Conservation (phyloP, 106 monocot species). For the Triglochin maritima region DNA sequence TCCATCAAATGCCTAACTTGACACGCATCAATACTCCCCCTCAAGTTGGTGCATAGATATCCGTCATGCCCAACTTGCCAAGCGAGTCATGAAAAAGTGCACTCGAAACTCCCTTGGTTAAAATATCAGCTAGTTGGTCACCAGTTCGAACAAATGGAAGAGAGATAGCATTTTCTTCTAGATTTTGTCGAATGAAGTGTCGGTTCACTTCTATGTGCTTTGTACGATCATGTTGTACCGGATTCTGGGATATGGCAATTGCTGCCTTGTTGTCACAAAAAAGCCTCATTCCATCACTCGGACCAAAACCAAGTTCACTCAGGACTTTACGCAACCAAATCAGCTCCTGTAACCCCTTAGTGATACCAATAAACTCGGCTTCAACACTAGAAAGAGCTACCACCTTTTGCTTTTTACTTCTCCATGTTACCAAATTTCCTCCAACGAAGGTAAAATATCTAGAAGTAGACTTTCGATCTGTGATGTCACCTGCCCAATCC, state of each 20-base stretch:
- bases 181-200: conserved; percentile 17
- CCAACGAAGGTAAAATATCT: conserved; percentile 8
- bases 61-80: not conserved
- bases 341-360: not conserved
- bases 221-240: conserved; percentile 9
- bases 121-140: conserved; percentile 2
- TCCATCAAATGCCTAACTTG: too few species aligned
- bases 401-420: conserved; percentile 1
- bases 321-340: conserved; percentile 1
- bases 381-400: not conserved
- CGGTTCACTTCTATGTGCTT: conserved; percentile 9
- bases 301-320: not conserved
- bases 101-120: not conserved
- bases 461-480: not conserved
- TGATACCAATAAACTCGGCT: conserved; percentile 4
- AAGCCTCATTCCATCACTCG: not conserved
- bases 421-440: conserved; percentile 15
- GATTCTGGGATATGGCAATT: conserved; percentile 8
- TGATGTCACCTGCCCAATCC: conserved; percentile 23
- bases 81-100: not conserved
- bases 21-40: conserved; percentile 5
- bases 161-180: not conserved
- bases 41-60: not conserved
- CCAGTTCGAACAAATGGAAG: not conserved
- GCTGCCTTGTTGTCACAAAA: conserved; percentile 22